phyloP scores from a whole-genome alignment of 257 asterid species.

The Osmanthus fragrans region DNA sequence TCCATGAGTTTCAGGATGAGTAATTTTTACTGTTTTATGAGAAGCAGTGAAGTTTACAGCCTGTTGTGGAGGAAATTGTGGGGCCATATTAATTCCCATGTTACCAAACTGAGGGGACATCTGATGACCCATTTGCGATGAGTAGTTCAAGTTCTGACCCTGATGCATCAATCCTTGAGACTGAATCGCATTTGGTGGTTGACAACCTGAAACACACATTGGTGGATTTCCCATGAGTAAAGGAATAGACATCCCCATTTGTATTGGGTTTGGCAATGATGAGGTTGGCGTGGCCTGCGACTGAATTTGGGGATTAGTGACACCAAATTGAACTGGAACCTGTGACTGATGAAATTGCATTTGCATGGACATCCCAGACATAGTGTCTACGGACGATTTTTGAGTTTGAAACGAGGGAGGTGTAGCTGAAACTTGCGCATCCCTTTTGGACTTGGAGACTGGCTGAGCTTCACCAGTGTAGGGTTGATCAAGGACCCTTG shows the following conservation, averaged over 20 bases:
- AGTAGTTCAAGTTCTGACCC: conserved; percentile 59
- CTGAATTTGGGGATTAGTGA: conserved; percentile 69
- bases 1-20: conserved; percentile 89
- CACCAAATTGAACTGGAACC: conserved; percentile 69
- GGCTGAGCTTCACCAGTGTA: conserved; percentile 49
- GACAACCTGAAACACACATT: conserved; percentile 69
- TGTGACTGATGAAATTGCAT: conserved; percentile 61
- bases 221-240: conserved; percentile 65
- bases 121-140: conserved; percentile 71
- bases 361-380: conserved; percentile 64
- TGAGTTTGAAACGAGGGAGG: conserved; percentile 53
- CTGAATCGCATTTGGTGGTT: conserved; percentile 66
- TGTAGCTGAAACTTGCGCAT: conserved; percentile 48
- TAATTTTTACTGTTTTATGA: conserved; percentile 81
- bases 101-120: conserved; percentile 74
- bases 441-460: conserved; percentile 59
- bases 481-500: conserved; percentile 42
- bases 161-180: conserved; percentile 83
- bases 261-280: conserved; percentile 61
- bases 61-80: conserved; percentile 74
- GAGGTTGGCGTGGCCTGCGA: conserved; percentile 71
- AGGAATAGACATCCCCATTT: conserved; percentile 31
- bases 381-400: conserved; percentile 55
- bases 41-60: conserved; percentile 45
- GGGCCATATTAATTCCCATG: conserved; percentile 58